Base-by-base conservation (phyloP, 345 rosid genomes). In the Eucalyptus decipiens region DNA sequence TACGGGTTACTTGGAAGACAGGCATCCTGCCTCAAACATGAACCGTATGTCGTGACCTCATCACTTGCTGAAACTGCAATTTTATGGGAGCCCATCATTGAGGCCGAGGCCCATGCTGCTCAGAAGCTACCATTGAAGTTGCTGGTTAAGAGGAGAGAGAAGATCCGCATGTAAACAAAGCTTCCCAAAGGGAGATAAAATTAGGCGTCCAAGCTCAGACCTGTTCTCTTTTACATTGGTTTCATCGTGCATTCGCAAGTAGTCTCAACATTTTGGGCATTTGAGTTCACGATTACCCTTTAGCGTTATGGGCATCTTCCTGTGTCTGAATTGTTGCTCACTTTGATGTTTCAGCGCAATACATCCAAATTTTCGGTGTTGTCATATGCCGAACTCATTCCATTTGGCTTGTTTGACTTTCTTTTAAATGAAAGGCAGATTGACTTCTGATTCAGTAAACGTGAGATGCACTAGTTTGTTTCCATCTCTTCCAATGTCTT, bases 91-190 rank as follows among this genome's bases (percentile, higher is more conserved):
- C 48, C 48, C 12, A 1, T 12, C 48, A 4, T 45, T 10, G 48
- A 45, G 10, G 48, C 10, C 3, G 48, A 45, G 3, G 48, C 48
- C 3, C 48, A 0, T 10, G 12, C 48, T 45, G 48, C 48, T 45
- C 48, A 9, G 1, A 45, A 45, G 48, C 10, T 45, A 3, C 12
- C 0, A 45, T 45, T 1, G n/a, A 45, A 45, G 0, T 45, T 45
- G 48, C 12, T 45, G 48, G 12, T 45, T 45, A 45, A 45, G n/a
- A n/a, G n/a, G n/a, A n/a, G n/a, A n/a, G n/a, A n/a, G 69, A 62
- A 62, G 32, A 62, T 58, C 52, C 23, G 58, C 90, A 49, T 67
- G 17, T 62, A 28, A 62, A 81, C 87, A 89, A 90, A 58, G 86
- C 88, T 87, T n/a, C 58, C n/a, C 34, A n/a, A 76, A 88, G 52